Conservation (phyloP, 2,329 filamentous ascomycete genomes). For the Bretziella fagacearum region DNA sequence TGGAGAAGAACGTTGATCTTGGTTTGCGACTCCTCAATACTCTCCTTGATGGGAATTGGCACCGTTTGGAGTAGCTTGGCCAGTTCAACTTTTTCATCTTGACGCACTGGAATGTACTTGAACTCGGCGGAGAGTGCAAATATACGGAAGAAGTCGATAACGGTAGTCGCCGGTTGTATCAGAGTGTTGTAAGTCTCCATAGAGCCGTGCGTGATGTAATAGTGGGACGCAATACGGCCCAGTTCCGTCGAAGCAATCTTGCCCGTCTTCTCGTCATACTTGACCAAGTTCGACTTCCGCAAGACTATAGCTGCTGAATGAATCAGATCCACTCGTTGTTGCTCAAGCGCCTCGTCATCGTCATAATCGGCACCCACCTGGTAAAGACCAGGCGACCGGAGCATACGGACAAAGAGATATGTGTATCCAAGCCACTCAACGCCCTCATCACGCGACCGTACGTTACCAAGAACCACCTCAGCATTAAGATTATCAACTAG, state of each 20-base stretch:
- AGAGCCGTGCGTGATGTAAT: slow-evolving; percentile 91
- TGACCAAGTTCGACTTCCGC: slow-evolving; percentile 74
- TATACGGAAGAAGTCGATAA: slow-evolving; percentile 90
- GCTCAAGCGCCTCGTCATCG: slow-evolving; percentile 76
- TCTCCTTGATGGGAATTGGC: slow-evolving; percentile 92
- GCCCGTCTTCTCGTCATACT: slow-evolving; percentile 89
- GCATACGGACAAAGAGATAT: slow-evolving; percentile 94
- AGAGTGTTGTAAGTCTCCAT: slow-evolving; percentile 97
- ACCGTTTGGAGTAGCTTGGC: slow-evolving; percentile 80
- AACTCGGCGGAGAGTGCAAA: slow-evolving; percentile 96
- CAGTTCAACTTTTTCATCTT: slow-evolving; percentile 93
- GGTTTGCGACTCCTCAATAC: slow-evolving; percentile 86
- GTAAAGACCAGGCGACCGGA: slow-evolving; percentile 85
- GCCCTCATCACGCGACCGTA: slow-evolving; percentile 79
- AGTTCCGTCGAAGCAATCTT: slow-evolving; percentile 82
- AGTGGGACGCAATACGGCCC: slow-evolving; percentile 89
- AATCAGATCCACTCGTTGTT: slow-evolving; percentile 92
- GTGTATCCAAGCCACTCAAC: slow-evolving; percentile 99
- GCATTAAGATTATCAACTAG: slow-evolving; percentile 93
- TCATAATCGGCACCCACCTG: slow-evolving; percentile 94
- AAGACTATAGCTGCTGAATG: slow-evolving; percentile 82
- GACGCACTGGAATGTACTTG: slow-evolving; percentile 94
- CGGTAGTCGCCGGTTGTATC: slow-evolving; percentile 80
- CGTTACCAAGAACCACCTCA: slow-evolving; percentile 85
- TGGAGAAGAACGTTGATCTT: slow-evolving; percentile 98